These are phyloP conservation scores for Neonectria coccinea DNA, from an alignment of 2,329 filamentous ascomycete genomes.

Conservation along the genomic window DNA sequence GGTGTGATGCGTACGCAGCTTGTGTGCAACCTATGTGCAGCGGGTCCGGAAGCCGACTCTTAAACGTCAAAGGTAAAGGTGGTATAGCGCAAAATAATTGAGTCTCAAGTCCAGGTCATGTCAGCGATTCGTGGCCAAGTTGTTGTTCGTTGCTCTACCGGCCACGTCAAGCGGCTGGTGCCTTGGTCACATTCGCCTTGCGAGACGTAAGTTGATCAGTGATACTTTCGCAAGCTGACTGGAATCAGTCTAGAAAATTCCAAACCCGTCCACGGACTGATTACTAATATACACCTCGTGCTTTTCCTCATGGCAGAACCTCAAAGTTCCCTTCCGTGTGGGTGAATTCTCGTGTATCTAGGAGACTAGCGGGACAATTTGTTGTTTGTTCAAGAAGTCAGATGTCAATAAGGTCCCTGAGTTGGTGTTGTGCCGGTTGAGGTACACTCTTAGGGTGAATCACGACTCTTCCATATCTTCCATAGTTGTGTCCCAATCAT, in stretches of 20 bases:
- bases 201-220: constrained; percentile 25
- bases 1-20: background rate
- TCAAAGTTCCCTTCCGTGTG: background rate
- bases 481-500: background rate
- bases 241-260: constrained; percentile 44
- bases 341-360: background rate
- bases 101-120: constrained; percentile 3
- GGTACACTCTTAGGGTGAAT: background rate
- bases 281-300: constrained; percentile 40
- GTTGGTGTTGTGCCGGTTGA: background rate
- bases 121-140: background rate
- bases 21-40: constrained; percentile 19
- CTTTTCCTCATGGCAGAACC: background rate
- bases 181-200: constrained; percentile 35
- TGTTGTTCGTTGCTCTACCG: constrained; percentile 12
- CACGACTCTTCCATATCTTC: background rate
- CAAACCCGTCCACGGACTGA: constrained; percentile 19
- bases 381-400: background rate
- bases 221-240: constrained; percentile 15
- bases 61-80: constrained; percentile 1
- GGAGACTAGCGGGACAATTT: background rate
- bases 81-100: background rate
- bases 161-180: constrained; percentile 43
- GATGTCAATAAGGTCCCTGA: background rate
- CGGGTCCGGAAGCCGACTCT: background rate